Percentiles rank a stretch among this genome's conserved stretches.
phyloP scores from a whole-genome alignment of 2,329 filamentous ascomycete species.

The Coniochaeta hoffmannii region DNA sequence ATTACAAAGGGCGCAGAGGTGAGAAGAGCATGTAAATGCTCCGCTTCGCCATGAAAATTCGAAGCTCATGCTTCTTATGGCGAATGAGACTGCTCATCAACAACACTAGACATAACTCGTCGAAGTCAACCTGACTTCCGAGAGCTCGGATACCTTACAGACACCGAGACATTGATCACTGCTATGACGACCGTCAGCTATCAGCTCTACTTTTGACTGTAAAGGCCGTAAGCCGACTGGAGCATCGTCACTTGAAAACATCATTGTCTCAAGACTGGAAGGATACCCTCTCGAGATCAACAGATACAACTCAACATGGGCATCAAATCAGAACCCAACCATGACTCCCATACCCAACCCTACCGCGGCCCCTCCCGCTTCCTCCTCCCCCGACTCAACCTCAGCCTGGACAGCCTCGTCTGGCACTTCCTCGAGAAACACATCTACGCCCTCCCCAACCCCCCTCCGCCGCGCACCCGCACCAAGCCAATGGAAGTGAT shows the following conservation, averaged over 20 bases:
- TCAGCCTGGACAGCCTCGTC: conserved; percentile 9
- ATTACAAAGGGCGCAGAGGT: not conserved
- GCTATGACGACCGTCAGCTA: too few relatives aligned
- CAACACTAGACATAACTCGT: not conserved
- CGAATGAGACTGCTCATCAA: not conserved
- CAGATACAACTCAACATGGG: not conserved
- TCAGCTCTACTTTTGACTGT: too few relatives aligned
- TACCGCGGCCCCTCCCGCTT: not conserved
- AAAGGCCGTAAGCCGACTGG: too few relatives aligned
- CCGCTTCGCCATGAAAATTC: not conserved
- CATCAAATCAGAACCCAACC: not conserved
- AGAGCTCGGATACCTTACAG: not conserved
- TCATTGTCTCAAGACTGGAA: too few relatives aligned
- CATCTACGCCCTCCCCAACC: conserved; percentile 14
- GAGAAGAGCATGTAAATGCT: not conserved
- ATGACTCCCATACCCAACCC: not conserved
- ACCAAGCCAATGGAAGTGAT: conserved; percentile 26
- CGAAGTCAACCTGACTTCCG: not conserved
- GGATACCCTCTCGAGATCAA: too few relatives aligned
- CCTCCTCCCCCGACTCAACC: conserved; percentile 1
- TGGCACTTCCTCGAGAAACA: conserved; percentile 12
- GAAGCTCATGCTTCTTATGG: not conserved
- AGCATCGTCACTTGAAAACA: too few relatives aligned
- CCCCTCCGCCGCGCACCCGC: conserved; percentile 16
- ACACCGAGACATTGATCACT: too few relatives aligned